Conservation (phyloP, 257 asterid genomes). For the Coffea eugenioides region DNA sequence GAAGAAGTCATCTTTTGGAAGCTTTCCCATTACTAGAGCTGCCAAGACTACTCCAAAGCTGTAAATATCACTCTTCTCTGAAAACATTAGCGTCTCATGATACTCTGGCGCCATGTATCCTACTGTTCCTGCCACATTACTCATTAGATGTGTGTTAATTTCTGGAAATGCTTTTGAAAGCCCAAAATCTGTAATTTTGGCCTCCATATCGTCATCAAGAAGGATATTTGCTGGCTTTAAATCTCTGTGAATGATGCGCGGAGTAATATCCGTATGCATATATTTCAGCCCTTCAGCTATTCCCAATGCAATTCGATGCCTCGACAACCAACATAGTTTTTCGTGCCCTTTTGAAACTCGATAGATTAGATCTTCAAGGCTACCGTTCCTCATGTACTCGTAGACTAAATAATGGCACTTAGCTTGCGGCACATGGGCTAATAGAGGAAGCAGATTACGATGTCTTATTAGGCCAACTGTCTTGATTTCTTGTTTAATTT, state of each 20-base stretch:
- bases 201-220: conserved; percentile 77
- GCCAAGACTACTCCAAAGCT: conserved; percentile 72
- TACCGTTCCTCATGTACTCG: conserved; percentile 81
- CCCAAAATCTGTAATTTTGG: conserved; percentile 77
- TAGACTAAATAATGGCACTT: conserved; percentile 70
- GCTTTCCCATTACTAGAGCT: conserved; percentile 54
- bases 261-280: conserved; percentile 58
- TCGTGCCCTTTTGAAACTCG: conserved; percentile 26
- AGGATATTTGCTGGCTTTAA: conserved; percentile 77
- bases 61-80: conserved; percentile 76
- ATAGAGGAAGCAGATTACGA: conserved; percentile 58
- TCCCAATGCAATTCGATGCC: conserved; percentile 61
- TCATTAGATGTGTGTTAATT: conserved; percentile 48
- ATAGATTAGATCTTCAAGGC: conserved; percentile 59
- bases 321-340: conserved; percentile 53
- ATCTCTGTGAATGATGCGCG: conserved; percentile 69
- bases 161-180: conserved; percentile 71
- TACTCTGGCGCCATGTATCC: conserved; percentile 87
- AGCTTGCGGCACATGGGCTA: conserved; percentile 70
- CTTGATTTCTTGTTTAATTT: conserved; percentile 62
- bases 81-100: conserved; percentile 58
- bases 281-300: conserved; percentile 69
- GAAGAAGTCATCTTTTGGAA: conserved; percentile 69
- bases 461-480: conserved; percentile 77
- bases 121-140: conserved; percentile 66